A percentile compares a stretch with the other conserved stretches of the same genome.
Evolutionary conservation across 2,329 filamentous ascomycete genomes (phyloP).

Genomic region (Xylaria polymorpha): DNA sequence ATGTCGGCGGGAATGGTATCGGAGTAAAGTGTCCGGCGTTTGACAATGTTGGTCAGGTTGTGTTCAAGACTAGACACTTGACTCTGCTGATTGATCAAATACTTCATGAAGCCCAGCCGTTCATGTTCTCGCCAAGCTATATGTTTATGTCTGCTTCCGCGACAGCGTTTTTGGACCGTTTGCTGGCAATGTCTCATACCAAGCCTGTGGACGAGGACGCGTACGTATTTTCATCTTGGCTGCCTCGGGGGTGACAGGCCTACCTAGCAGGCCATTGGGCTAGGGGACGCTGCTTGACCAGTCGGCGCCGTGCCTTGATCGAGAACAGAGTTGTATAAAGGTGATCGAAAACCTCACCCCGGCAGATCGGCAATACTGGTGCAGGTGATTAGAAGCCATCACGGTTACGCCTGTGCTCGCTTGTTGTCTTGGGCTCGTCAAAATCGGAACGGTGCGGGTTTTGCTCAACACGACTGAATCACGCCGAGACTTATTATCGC

Average conservation of each 20-base stretch:
- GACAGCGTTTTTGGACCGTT: neutral
- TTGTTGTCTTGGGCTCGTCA: neutral
- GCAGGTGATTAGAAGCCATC: neutral
- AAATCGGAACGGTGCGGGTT: neutral
- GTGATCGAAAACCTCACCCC: neutral
- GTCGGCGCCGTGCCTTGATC: neutral
- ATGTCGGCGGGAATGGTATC: neutral
- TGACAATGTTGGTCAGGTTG: neutral
- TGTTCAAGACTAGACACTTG: neutral
- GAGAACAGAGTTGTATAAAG: neutral
- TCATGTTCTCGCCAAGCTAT: neutral
- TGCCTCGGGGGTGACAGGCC: neutral
- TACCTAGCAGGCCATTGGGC: neutral
- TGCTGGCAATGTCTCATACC: slow-evolving; percentile 7
- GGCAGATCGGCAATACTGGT: neutral
- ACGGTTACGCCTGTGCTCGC: neutral
- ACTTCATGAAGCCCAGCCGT: neutral
- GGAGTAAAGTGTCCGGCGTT: neutral
- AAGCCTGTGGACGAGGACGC: neutral
- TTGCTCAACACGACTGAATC: neutral
- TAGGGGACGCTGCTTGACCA: neutral
- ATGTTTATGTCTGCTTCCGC: neutral
- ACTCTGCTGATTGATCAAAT: neutral
- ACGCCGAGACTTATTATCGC: slow-evolving; percentile 2
- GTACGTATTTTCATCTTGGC: neutral